Percentiles rank a stretch among this genome's conserved stretches.
These are phyloP conservation scores for Trametes cubensis DNA, from an alignment of 768 basidiomycete genomes.

Conservation along the genomic window DNA sequence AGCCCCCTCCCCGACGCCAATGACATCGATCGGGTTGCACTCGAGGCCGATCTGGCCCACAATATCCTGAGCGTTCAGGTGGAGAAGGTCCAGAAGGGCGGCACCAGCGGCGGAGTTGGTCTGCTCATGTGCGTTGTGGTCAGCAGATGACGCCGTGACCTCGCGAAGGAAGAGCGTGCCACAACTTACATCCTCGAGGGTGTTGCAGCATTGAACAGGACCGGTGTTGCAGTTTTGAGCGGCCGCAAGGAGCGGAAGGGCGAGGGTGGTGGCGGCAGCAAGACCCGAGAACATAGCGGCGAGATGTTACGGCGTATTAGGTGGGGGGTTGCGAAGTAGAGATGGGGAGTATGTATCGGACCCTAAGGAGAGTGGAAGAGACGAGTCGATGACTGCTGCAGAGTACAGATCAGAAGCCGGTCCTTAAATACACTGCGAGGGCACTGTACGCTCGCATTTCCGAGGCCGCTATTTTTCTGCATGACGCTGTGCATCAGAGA, in stretches of 20 bases:
- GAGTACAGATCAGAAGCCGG: background rate
- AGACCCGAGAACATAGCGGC: conserved; percentile 7
- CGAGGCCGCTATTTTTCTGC: too few species aligned
- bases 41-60: conserved; percentile 11
- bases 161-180: too few species aligned
- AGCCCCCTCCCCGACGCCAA: conserved; percentile 5
- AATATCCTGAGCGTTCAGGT: background rate
- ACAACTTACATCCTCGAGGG: conserved; percentile 5
- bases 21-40: conserved; percentile 11
- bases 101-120: background rate
- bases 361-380: background rate
- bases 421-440: too few species aligned
- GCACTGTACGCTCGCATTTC: too few species aligned
- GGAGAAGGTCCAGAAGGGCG: background rate
- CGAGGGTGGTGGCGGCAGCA: conserved; percentile 8
- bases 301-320: background rate
- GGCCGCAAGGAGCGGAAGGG: conserved; percentile 5
- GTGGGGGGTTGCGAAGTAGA: background rate
- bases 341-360: too few species aligned
- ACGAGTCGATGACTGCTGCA: background rate
- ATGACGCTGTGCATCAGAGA: too few species aligned
- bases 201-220: conserved; percentile 16
- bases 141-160: too few species aligned
- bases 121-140: too few species aligned
- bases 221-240: conserved; percentile 16